These are phyloP conservation scores for Penicillium janthinellum DNA, from an alignment of 2,329 filamentous ascomycete genomes.

Conservation along the genomic window DNA sequence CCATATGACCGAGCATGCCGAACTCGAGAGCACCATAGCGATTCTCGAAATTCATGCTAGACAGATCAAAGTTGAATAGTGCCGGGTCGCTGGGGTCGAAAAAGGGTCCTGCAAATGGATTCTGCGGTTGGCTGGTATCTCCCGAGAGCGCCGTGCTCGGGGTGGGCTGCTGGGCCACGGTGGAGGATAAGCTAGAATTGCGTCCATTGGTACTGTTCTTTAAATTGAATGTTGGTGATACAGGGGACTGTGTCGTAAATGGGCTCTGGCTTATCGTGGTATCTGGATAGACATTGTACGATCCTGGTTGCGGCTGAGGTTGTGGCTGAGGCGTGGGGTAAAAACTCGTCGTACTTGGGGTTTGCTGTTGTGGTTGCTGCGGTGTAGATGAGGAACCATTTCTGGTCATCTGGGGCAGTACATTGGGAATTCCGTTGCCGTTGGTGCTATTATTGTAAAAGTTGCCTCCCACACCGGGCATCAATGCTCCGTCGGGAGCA, in stretches of 20 bases:
- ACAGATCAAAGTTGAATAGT: conserved; percentile 93
- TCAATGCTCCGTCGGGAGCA: conserved; percentile 82
- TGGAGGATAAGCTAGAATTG: conserved; percentile 37
- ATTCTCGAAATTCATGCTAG: conserved; percentile 91
- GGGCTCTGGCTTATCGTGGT: conserved; percentile 54
- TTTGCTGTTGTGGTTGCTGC: conserved; percentile 25
- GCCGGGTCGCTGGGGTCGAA: conserved; percentile 93
- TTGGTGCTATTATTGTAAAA: conserved; percentile 50
- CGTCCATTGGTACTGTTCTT: conserved; percentile 44
- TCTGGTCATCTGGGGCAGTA: conserved; percentile 35
- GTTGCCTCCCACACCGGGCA: conserved; percentile 76
- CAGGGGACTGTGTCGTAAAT: conserved; percentile 66
- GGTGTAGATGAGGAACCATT: conserved; percentile 36
- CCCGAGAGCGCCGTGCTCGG: conserved; percentile 51
- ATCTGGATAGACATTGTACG: conserved; percentile 53
- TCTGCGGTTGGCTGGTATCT: conserved; percentile 45
- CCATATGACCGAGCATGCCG: conserved; percentile 95
- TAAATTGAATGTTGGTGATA: conserved; percentile 70
- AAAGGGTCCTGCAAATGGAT: conserved; percentile 58
- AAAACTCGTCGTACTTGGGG: conserved; percentile 33
- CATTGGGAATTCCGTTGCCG: conserved; percentile 31
- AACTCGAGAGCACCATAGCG: conserved; percentile 96
- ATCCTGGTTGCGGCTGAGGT: conserved; percentile 23
- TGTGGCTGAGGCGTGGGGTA: conserved; percentile 40
- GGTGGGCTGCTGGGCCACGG: conserved; percentile 51